Evolutionary conservation across 192 early-diverging fungal species (phyloP).

Genomic region (Coemansia sp.): DNA sequence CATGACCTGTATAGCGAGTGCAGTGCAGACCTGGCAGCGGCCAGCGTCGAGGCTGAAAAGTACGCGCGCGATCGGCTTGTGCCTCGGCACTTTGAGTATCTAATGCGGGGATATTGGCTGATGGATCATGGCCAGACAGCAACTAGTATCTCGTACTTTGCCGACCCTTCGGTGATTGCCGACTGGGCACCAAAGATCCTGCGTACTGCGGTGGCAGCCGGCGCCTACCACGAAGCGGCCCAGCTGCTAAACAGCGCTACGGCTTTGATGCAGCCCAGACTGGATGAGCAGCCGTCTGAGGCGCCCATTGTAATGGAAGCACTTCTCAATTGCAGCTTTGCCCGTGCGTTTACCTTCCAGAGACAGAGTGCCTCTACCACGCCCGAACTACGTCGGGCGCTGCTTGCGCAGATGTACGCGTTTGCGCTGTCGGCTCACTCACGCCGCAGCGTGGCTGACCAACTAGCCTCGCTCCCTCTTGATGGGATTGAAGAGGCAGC

Average conservation of each 20-base stretch:
- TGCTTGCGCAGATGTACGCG: slow-evolving; percentile 45
- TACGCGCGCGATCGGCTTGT: slow-evolving; percentile 32
- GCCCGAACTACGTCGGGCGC: slow-evolving; percentile 24
- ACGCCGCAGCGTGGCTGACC: slow-evolving; percentile 17
- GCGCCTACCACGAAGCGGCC: slow-evolving; percentile 16
- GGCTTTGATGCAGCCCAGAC: slow-evolving; percentile 24
- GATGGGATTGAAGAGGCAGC: slow-evolving; percentile 33
- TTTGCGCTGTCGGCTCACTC: slow-evolving; percentile 32
- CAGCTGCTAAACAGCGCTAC: slow-evolving; percentile 43
- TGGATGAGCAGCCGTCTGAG: slow-evolving; percentile 17
- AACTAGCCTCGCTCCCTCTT: slow-evolving; percentile 33
- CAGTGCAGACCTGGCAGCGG: slow-evolving; percentile 7
- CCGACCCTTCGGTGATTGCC: slow-evolving; percentile 45
- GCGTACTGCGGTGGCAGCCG: slow-evolving; percentile 19
- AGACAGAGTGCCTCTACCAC: slow-evolving; percentile 6
- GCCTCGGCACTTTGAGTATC: slow-evolving; percentile 43
- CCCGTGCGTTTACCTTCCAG: slow-evolving; percentile 49
- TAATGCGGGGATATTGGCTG: slow-evolving; percentile 53
- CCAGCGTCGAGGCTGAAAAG: slow-evolving; percentile 8
- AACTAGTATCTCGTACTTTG: slow-evolving; percentile 31
- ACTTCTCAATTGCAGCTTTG: slow-evolving; percentile 37
- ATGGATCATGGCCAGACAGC: slow-evolving; percentile 46
- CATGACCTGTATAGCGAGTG: slow-evolving; percentile 13
- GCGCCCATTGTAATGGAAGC: slow-evolving; percentile 39
- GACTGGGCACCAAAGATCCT: slow-evolving; percentile 50